These are phyloP conservation scores for Medicago lupulina DNA, from an alignment of 306 rosid species.

Conservation along the genomic window DNA sequence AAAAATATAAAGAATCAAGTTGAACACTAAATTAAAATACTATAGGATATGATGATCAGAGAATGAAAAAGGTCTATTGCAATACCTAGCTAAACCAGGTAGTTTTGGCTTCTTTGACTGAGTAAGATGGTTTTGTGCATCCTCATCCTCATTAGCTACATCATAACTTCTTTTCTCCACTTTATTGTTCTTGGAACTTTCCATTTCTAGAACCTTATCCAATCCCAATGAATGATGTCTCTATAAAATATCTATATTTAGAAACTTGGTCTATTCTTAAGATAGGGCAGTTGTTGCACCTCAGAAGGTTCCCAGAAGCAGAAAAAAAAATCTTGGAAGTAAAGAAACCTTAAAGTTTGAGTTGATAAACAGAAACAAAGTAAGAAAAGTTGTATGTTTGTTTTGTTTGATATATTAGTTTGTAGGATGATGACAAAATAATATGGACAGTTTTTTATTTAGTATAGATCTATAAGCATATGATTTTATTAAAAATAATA, in stretches of 20 bases:
- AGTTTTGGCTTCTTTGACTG: constrained; percentile 68
- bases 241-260: constrained; percentile 52
- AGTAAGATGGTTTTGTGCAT: constrained; percentile 40
- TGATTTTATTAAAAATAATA: not conserved
- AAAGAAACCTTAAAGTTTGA: constrained; percentile 31
- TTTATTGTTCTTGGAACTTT: constrained; percentile 60
- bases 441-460: constrained; percentile 17
- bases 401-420: constrained; percentile 41
- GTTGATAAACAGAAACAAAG: constrained; percentile 31
- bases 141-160: constrained; percentile 51
- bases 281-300: constrained; percentile 10
- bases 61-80: constrained; percentile 5
- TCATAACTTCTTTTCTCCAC: constrained; percentile 71
- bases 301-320: constrained; percentile 56
- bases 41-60: not conserved
- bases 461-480: constrained; percentile 49
- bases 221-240: constrained; percentile 44
- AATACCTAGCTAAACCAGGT: constrained; percentile 83
- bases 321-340: constrained; percentile 20
- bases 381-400: constrained; percentile 11
- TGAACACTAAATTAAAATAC: too few relatives aligned
- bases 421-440: constrained; percentile 45
- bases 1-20: not conserved
- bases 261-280: constrained; percentile 48
- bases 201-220: constrained; percentile 70